Evolutionary conservation across 1,139 yeast species (phyloP).

Genomic region (Debaryomycetaceae sp.): DNA sequence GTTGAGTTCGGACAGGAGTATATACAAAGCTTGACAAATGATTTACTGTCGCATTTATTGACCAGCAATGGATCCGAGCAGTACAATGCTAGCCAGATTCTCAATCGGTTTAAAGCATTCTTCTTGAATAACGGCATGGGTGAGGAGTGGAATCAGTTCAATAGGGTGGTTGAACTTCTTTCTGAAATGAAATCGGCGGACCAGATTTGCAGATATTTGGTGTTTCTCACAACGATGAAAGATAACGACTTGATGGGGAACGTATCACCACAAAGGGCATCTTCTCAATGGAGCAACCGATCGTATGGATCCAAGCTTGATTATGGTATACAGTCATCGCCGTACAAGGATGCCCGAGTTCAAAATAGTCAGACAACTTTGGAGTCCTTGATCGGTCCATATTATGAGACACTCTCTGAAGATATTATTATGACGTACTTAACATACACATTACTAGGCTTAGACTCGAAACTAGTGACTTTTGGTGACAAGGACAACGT

Average conservation of each 20-base stretch:
- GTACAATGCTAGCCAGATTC: constrained; percentile 14
- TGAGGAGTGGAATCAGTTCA: constrained; percentile 33
- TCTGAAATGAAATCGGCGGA: constrained; percentile 24
- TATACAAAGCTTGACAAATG: constrained; percentile 30
- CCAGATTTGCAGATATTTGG: constrained; percentile 36
- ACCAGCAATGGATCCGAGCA: constrained; percentile 8
- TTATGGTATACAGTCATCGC: constrained; percentile 11
- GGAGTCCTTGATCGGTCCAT: constrained; percentile 24
- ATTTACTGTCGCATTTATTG: constrained; percentile 18
- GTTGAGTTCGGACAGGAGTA: constrained; percentile 38
- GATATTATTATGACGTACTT: constrained; percentile 52
- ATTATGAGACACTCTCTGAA: constrained; percentile 41
- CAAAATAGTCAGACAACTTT: constrained; percentile 8
- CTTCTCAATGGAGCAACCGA: constrained; percentile 2
- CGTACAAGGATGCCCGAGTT: constrained; percentile 6
- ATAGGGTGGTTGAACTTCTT: constrained; percentile 27
- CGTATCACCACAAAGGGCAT: not conserved
- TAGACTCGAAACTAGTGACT: constrained; percentile 61
- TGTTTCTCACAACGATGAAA: constrained; percentile 21
- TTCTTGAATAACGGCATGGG: constrained; percentile 24
- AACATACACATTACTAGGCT: constrained; percentile 68
- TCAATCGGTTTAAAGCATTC: constrained; percentile 21
- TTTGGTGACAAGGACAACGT: constrained; percentile 33
- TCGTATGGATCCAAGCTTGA: constrained; percentile 2
- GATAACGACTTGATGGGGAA: not conserved